Base-by-base conservation (phyloP, 805 yeast genomes). In the Scheffersomyces coipomensis region DNA sequence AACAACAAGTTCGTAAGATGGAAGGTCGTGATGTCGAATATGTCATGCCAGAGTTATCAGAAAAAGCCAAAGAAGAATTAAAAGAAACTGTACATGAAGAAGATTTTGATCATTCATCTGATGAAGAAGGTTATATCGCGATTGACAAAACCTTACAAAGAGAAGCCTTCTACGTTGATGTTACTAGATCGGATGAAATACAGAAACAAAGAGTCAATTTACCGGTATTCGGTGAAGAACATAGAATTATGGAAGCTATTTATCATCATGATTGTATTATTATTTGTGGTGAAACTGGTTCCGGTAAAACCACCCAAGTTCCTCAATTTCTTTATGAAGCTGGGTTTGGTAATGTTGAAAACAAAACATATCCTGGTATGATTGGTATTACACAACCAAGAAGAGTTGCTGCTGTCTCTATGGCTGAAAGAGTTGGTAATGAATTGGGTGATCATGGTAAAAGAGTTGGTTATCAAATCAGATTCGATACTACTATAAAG, bases 261-360 rank as follows among this genome's bases (percentile, higher is more conserved):
- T 87, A 86, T 56, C 95, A 91, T 53, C 86, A 91, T 55, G 97
- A 90, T 53, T 85, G 91, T 44, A 81, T 90, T 0, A 83, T 93
- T 11, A 74, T 93, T 19, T 91, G 97, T 67, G 99, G 99, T 72
- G 98, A 90, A 53, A 93, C 99, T 1, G 99, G 99, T 52, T 89
- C 97, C 2, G 99, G 99, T 64, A 93, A 93, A 60, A 93, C 99
- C 1, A 93, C 99, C 0, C 99, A 93, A 64, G 90, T 93, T 4
- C 99, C 99, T 0, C 99, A 93, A 58, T 93, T 93, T 54, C 64
- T 93, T 33, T 88, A 81, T 55, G 99, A 93, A 62, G 79, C 96
- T 0, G 98, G 98, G 1, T 91, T 84, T 56, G 97, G 97, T 4
- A 72, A 74, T 6, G 66, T 79, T 5, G 79, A 79, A 6, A 78